Percentiles rank a stretch among this genome's conserved stretches.
phyloP scores from a whole-genome alignment of 371 early-diverging fungal species.

The Fennellomyces sp. region DNA sequence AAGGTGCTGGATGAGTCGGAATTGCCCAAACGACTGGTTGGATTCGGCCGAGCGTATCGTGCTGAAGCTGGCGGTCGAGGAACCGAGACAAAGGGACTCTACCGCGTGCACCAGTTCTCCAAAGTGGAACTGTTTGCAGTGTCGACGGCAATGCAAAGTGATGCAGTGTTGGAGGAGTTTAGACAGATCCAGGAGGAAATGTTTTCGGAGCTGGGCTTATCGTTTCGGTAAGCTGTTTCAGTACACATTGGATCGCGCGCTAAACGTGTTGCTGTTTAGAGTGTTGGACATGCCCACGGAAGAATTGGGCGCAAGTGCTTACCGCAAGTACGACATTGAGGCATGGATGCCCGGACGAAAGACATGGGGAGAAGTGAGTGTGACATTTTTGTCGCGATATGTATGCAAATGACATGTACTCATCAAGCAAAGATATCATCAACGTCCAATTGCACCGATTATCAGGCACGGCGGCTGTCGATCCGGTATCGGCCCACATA shows the following conservation, averaged over 20 bases:
- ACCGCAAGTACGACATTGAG: slow-evolving; percentile 92
- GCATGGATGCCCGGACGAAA: slow-evolving; percentile 94
- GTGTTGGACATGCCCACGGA: slow-evolving; percentile 92
- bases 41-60: slow-evolving; percentile 84
- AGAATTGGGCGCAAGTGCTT: slow-evolving; percentile 93
- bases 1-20: slow-evolving; percentile 54
- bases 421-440: slow-evolving; percentile 72
- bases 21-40: slow-evolving; percentile 78
- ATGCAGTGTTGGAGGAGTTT: slow-evolving; percentile 74
- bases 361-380: slow-evolving; percentile 85
- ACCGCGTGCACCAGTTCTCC: slow-evolving; percentile 93
- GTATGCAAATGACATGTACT: slow-evolving; percentile 1
- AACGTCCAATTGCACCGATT: slow-evolving; percentile 88
- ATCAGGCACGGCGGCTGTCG: slow-evolving; percentile 77
- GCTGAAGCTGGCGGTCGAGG: slow-evolving; percentile 92
- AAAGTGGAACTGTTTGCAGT: slow-evolving; percentile 93
- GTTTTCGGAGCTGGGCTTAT: slow-evolving; percentile 79
- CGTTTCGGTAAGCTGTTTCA: slow-evolving; percentile 63
- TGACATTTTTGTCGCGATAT: not conserved
- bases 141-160: slow-evolving; percentile 67
- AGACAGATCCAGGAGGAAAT: slow-evolving; percentile 74
- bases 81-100: slow-evolving; percentile 84
- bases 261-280: slow-evolving; percentile 25
- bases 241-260: too few relatives aligned
- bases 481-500: slow-evolving; percentile 58